Evolutionary conservation across 805 yeast genomes (phyloP).

Genomic region (Starmerella bombi): DNA sequence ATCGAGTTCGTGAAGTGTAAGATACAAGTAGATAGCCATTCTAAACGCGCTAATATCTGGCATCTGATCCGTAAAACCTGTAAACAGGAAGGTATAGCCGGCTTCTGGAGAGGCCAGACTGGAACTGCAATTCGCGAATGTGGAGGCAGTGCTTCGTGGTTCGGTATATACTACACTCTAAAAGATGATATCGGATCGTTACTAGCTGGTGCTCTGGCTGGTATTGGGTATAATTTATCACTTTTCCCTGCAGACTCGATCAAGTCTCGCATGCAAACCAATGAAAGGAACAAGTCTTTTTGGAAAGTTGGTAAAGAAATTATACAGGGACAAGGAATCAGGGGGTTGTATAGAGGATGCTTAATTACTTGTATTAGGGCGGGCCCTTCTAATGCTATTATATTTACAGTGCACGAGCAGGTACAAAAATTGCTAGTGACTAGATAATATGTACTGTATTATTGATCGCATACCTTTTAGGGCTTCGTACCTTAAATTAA

Average conservation of each 20-base stretch:
- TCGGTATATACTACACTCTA: conserved; percentile 67
- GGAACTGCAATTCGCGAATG: conserved; percentile 73
- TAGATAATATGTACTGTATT: neutral
- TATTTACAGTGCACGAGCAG: conserved; percentile 64
- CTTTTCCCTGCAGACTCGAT: conserved; percentile 85
- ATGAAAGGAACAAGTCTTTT: conserved; percentile 30
- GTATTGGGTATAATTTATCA: conserved; percentile 64
- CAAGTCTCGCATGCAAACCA: conserved; percentile 73
- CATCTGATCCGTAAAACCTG: conserved; percentile 2
- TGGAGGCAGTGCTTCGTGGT: conserved; percentile 90
- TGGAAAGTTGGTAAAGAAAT: conserved; percentile 31
- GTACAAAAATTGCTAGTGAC: conserved; percentile 15
- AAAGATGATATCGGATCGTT: conserved; percentile 30
- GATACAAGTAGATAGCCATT: conserved; percentile 45
- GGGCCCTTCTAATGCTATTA: conserved; percentile 79
- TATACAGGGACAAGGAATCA: conserved; percentile 43
- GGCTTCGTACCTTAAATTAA: no score
- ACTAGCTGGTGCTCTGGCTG: conserved; percentile 76
- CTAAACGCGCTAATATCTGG: conserved; percentile 19
- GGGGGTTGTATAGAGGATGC: conserved; percentile 70
- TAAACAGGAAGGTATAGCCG: conserved; percentile 41
- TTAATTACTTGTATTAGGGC: conserved; percentile 72
- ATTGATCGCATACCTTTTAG: no score
- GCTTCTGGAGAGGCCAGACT: conserved; percentile 79
- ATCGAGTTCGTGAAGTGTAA: conserved; percentile 84